These are phyloP conservation scores for Delonix regia DNA, from an alignment of 306 rosid species.

Conservation along the genomic window DNA sequence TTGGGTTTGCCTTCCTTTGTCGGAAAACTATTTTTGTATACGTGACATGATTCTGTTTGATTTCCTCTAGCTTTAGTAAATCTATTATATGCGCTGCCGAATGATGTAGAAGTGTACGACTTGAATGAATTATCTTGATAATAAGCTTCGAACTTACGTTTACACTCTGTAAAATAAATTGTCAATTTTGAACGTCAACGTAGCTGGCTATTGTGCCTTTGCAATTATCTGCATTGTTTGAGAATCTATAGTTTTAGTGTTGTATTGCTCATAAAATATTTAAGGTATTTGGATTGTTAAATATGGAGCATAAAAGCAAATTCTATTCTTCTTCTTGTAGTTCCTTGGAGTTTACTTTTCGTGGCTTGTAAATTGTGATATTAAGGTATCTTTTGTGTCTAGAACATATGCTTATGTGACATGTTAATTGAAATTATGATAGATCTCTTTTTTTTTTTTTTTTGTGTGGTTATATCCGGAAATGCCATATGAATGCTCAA, in stretches of 20 bases:
- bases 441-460: neutral
- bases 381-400: neutral
- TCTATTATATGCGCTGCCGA: neutral
- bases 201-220: constrained; percentile 3
- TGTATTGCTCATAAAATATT: constrained; percentile 8
- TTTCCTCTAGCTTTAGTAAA: neutral
- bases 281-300: constrained; percentile 23
- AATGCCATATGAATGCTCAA: constrained; percentile 9
- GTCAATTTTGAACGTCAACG: neutral
- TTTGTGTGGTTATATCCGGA: neutral
- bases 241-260: neutral
- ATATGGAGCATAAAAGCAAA: neutral
- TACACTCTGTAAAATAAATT: neutral
- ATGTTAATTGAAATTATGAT: neutral
- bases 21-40: neutral
- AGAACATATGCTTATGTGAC: neutral
- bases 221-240: constrained; percentile 2
- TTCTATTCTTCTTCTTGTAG: neutral
- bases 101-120: neutral
- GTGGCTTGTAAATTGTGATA: neutral
- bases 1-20: constrained; percentile 4
- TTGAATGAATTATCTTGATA: neutral
- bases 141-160: constrained; percentile 1
- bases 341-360: constrained; percentile 7
- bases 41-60: neutral